These are phyloP conservation scores for Cryptosporidium felis DNA, from an alignment of 169 alveolate species.

Conservation along the genomic window DNA sequence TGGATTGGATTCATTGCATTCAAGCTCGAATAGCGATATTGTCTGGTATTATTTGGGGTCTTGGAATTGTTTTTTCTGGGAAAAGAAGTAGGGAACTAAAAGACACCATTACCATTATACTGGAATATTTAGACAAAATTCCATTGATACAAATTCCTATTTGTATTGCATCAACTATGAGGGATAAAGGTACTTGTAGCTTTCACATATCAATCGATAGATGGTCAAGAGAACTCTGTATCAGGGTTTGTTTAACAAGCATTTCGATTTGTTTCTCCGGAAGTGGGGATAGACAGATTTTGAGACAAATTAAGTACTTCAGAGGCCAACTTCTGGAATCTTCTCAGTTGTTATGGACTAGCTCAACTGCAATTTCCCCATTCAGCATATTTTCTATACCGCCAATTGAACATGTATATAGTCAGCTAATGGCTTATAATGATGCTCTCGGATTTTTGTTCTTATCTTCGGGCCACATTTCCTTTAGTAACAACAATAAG, in stretches of 20 bases:
- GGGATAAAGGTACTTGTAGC: constrained; percentile 36
- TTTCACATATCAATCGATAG: constrained; percentile 40
- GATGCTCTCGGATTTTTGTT: constrained; percentile 66
- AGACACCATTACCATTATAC: neutral
- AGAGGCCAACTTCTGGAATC: constrained; percentile 33
- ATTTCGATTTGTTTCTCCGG: constrained; percentile 44
- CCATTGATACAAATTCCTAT: constrained; percentile 59
- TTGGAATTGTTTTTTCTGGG: constrained; percentile 64
- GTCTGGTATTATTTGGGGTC: constrained; percentile 53
- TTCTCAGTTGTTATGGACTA: constrained; percentile 58
- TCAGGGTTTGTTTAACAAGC: constrained; percentile 47
- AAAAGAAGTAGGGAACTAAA: constrained; percentile 7
- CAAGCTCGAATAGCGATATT: constrained; percentile 56
- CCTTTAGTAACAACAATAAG: constrained; percentile 11
- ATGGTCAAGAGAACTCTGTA: constrained; percentile 58
- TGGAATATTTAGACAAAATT: constrained; percentile 25
- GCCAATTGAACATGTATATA: constrained; percentile 60
- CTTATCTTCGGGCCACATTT: constrained; percentile 46
- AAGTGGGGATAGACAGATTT: constrained; percentile 40
- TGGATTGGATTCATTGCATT: constrained; percentile 68
- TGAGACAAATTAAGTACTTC: constrained; percentile 32
- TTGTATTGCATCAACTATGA: constrained; percentile 48
- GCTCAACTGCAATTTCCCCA: constrained; percentile 68
- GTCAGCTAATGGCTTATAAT: constrained; percentile 67
- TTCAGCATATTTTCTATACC: constrained; percentile 56